Percentiles rank a stretch among this genome's conserved stretches.
These are phyloP conservation scores for Linnemannia elongata DNA, from an alignment of 192 early-diverging fungal species.

Conservation along the genomic window DNA sequence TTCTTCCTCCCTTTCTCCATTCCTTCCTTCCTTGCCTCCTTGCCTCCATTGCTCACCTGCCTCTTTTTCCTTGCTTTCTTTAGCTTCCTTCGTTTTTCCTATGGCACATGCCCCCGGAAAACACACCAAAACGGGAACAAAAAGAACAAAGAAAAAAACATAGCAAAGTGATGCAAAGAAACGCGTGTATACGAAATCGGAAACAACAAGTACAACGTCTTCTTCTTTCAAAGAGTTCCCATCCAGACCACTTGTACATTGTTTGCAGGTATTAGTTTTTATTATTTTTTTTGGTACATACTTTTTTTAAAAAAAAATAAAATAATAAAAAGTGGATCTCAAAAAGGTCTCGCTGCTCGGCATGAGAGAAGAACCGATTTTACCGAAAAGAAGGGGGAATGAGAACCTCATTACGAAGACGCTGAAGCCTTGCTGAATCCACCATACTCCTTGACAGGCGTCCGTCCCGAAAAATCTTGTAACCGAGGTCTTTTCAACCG, in stretches of 20 bases:
- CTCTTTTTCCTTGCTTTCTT: too few relatives aligned
- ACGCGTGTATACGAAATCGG: neutral
- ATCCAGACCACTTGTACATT: too few relatives aligned
- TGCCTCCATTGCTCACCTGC: too few relatives aligned
- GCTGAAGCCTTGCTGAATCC: conserved; percentile 6
- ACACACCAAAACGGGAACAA: neutral
- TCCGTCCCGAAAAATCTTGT: conserved; percentile 50
- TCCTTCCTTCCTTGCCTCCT: neutral
- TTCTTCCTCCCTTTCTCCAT: neutral
- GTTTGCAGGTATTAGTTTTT: too few relatives aligned
- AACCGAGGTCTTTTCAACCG: conserved; percentile 31
- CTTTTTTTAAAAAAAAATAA: too few relatives aligned
- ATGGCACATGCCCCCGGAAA: neutral
- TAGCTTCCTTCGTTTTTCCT: too few relatives aligned
- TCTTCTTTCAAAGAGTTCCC: neutral
- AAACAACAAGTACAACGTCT: neutral
- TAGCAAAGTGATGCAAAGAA: neutral
- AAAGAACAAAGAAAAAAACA: neutral
- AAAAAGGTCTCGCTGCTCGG: too few relatives aligned
- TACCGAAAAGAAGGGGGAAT: neutral
- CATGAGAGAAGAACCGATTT: too few relatives aligned
- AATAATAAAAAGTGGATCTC: too few relatives aligned
- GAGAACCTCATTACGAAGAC: too few relatives aligned
- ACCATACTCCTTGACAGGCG: conserved; percentile 40
- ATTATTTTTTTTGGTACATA: too few relatives aligned